Conservation (phyloP, 1,284 basidiomycete species). For the Ganoderma leucocontextum region DNA sequence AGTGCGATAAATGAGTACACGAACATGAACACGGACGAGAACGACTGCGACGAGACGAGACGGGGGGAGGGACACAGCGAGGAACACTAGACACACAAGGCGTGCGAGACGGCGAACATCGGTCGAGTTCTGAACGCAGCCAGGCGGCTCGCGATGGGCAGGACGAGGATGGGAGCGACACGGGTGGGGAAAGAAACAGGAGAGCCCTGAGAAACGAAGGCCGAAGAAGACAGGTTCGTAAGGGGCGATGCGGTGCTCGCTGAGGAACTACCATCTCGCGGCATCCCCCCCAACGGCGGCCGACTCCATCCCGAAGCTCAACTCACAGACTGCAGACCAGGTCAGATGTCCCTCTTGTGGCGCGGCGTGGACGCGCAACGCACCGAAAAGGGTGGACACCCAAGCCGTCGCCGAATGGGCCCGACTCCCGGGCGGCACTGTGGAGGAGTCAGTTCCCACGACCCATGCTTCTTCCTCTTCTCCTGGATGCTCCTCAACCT, state of each 20-base stretch:
- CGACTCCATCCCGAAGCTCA: not conserved
- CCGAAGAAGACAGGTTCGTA: not conserved
- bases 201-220: not conserved
- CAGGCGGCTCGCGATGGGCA: no score
- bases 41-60: no score
- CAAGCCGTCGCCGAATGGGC: not conserved
- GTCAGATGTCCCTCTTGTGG: not conserved
- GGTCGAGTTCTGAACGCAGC: no score
- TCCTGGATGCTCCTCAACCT: not conserved
- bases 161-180: not conserved
- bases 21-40: no score
- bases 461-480: not conserved
- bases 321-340: not conserved
- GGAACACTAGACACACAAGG: no score
- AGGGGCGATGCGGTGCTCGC: not conserved
- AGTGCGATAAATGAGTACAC: not conserved
- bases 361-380: not conserved
- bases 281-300: not conserved
- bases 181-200: not conserved
- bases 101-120: no score
- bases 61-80: no score
- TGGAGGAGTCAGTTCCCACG: not conserved
- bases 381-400: not conserved
- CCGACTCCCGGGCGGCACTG: not conserved
- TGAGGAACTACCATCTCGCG: no score